phyloP scores from a whole-genome alignment of 208 protist species.

The Trypanosoma avium region DNA sequence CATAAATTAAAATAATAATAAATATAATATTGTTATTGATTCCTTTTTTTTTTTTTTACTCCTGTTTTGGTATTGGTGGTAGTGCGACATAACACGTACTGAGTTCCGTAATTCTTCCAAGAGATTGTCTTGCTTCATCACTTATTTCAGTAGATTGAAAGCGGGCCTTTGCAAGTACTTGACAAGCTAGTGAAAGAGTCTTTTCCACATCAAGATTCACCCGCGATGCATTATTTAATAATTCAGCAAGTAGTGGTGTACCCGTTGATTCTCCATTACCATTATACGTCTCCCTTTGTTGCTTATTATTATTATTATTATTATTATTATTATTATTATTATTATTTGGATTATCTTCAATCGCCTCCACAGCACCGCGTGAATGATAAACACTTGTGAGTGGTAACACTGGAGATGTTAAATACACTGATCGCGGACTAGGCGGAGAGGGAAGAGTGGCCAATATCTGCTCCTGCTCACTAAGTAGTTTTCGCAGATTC shows the following conservation, averaged over 20 bases:
- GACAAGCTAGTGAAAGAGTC: slow-evolving; percentile 20
- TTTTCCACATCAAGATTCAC: slow-evolving; percentile 30
- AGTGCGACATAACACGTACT: background rate
- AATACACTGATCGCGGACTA: slow-evolving; percentile 1
- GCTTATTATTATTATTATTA: no score
- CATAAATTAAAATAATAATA: no score
- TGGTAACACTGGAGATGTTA: background rate
- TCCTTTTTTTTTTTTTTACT: background rate
- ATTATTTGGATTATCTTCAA: background rate
- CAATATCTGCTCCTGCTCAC: slow-evolving; percentile 12
- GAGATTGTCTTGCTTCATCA: slow-evolving; percentile 1
- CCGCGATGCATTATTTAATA: slow-evolving; percentile 15
- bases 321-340: background rate
- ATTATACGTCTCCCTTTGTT: no score
- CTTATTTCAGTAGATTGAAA: background rate
- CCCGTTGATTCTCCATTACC: no score
- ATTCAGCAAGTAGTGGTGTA: slow-evolving; percentile 3
- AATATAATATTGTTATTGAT: background rate
- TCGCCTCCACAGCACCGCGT: background rate
- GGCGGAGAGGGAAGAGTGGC: background rate
- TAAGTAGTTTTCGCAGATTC: slow-evolving; percentile 18
- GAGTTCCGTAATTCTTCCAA: slow-evolving; percentile 14
- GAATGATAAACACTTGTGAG: slow-evolving; percentile 26
- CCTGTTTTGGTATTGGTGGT: background rate
- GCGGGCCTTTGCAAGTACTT: slow-evolving; percentile 19